Conservation (phyloP, 371 early-diverging fungal genomes). For the Coemansia sp. region DNA sequence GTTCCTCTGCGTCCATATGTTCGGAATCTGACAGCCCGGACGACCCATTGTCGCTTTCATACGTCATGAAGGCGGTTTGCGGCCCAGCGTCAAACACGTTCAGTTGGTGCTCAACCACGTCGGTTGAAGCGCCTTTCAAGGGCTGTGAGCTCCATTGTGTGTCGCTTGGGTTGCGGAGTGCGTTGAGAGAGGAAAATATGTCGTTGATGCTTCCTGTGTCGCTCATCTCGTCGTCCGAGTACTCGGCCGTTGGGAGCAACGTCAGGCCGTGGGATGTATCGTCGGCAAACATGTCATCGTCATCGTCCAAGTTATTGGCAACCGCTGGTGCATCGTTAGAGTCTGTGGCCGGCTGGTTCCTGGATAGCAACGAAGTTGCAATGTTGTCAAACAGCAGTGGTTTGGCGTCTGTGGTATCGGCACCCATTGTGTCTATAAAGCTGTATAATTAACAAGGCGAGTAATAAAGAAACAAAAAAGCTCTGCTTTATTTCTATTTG, state of each 20-base stretch:
- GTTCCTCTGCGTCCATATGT: slow-evolving; percentile 16
- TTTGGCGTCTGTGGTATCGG: not conserved
- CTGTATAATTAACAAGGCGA: too few relatives aligned
- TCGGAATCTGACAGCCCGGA: not conserved
- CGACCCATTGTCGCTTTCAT: not conserved
- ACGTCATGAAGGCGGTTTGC: not conserved
- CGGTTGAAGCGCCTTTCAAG: too few relatives aligned
- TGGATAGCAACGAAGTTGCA: slow-evolving; percentile 2
- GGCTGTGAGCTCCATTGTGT: not conserved
- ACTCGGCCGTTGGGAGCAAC: slow-evolving; percentile 29
- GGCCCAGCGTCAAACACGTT: not conserved
- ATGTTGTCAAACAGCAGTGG: slow-evolving; percentile 7
- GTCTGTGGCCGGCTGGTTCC: not conserved
- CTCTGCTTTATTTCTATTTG: too few relatives aligned
- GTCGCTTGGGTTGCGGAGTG: not conserved
- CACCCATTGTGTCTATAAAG: not conserved
- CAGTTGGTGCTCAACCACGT: not conserved
- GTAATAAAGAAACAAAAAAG: too few relatives aligned
- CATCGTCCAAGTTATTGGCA: not conserved
- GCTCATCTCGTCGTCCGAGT: slow-evolving; percentile 21
- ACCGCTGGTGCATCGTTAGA: not conserved
- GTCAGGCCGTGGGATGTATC: slow-evolving; percentile 48
- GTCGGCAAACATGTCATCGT: slow-evolving; percentile 54
- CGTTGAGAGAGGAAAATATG: not conserved
- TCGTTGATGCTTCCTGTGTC: slow-evolving; percentile 7